A percentile compares a stretch with the other conserved stretches of the same genome.
phyloP scores from a whole-genome alignment of 1,284 basidiomycete species.

The Hemileia vastatrix region DNA sequence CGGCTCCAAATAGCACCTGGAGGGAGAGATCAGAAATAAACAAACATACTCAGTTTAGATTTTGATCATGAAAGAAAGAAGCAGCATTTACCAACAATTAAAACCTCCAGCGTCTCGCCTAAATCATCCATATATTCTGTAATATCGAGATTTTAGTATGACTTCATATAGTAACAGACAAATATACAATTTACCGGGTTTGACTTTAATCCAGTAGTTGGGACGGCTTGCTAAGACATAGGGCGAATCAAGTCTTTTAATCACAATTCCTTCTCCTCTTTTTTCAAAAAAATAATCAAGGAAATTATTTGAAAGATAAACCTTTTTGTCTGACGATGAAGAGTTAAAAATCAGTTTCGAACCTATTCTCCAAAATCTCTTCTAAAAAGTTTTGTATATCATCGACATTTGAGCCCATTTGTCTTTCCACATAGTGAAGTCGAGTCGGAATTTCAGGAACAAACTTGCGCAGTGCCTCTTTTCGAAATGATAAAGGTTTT shows the following conservation, averaged over 20 bases:
- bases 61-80: not conserved
- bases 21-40: not conserved
- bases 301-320: not conserved
- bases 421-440: slow-evolving; percentile 58
- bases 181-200: slow-evolving; percentile 50
- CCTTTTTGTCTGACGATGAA: not conserved
- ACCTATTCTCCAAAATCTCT: slow-evolving; percentile 60
- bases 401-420: slow-evolving; percentile 63
- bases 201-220: slow-evolving; percentile 84
- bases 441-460: slow-evolving; percentile 61
- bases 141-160: no score
- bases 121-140: slow-evolving; percentile 63
- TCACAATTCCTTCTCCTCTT: slow-evolving; percentile 79
- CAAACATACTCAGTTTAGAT: not conserved
- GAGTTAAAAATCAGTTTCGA: slow-evolving; percentile 14
- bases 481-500: slow-evolving; percentile 3
- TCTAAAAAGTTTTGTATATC: slow-evolving; percentile 71
- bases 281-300: not conserved
- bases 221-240: slow-evolving; percentile 77
- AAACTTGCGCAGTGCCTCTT: slow-evolving; percentile 41
- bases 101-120: slow-evolving; percentile 24
- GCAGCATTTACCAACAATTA: slow-evolving; percentile 11
- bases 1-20: slow-evolving; percentile 14
- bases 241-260: slow-evolving; percentile 68
- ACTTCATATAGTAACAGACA: not conserved